Evolutionary conservation across 208 protist genomes (phyloP).

Genomic region (Trypanosoma melophagium): DNA sequence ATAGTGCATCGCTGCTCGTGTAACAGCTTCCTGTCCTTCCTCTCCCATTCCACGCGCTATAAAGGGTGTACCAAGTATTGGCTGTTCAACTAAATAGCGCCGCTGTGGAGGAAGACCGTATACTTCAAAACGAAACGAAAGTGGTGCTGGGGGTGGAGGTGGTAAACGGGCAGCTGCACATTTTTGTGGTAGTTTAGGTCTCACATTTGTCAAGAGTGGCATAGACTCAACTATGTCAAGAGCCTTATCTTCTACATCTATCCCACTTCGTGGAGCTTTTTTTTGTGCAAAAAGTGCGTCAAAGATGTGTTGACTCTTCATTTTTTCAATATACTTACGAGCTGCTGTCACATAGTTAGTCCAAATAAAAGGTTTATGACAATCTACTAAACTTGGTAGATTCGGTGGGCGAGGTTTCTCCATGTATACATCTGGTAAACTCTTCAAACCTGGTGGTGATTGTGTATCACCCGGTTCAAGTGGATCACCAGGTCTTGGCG

Average conservation of each 20-base stretch:
- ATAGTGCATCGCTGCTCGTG: constrained; percentile 77
- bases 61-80: constrained; percentile 72
- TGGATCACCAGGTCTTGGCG: constrained; percentile 32
- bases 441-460: constrained; percentile 59
- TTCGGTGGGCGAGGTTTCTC: constrained; percentile 14
- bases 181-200: constrained; percentile 31
- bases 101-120: constrained; percentile 34
- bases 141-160: constrained; percentile 26
- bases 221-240: constrained; percentile 39
- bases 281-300: constrained; percentile 34
- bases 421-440: constrained; percentile 22
- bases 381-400: constrained; percentile 28
- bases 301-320: constrained; percentile 22
- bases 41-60: constrained; percentile 51
- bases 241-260: constrained; percentile 35
- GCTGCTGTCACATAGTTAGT: constrained; percentile 29
- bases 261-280: constrained; percentile 29
- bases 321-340: constrained; percentile 34
- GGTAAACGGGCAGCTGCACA: constrained; percentile 51
- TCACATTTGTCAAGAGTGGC: constrained; percentile 35
- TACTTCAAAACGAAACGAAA: constrained; percentile 42
- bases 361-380: constrained; percentile 29
- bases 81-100: constrained; percentile 41
- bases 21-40: constrained; percentile 34
- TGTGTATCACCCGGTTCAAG: constrained; percentile 33